Base-by-base conservation (phyloP, 2,329 filamentous ascomycete genomes). In the Colletotrichum cuscutae region DNA sequence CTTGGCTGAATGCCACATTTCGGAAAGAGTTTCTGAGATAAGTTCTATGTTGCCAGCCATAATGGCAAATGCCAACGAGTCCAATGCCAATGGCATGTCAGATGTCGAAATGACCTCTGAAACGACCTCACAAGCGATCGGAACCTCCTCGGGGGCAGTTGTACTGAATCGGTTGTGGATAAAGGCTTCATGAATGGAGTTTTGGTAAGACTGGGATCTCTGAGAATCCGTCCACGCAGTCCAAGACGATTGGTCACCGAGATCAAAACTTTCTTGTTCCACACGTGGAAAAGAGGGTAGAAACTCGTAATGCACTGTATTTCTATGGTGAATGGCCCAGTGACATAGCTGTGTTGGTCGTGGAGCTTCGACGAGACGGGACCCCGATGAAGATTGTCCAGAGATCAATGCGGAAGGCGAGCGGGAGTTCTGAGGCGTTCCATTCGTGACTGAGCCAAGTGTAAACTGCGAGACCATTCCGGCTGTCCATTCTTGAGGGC, bases 21-120 rank as follows among this genome's bases (percentile, higher is more conserved):
- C 30, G 30, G 1, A 1, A 30, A 30, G 30, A 30, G 7, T 30
- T 2, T 2, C 0, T 30, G 5, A 0, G 1, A 71, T 1, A 6
- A 76, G 49, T 2, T 68, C 42, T 1, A 42, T 0, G 53, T 78
- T 78, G 0, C 75, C 75, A 1, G 77, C 66, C 61, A 78, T 78
- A 22, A 78, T 79, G 12, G 77, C 77, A 12, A 78, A 76, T 6
- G 73, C 75, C 9, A 22, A 24, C 3, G 71, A 54, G 1, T 73
- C 71, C 5, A 54, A 26, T 5, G 72, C 30, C 1, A 74, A 63
- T 11, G 77, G 73, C 22, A 53, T n/a, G 1, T 32, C n/a, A 1
- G 66, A 62, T 2, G 59, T 61, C 12, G 63, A 42, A n/a, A 78
- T 32, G 5, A 75, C 53, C 19, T 72, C 32, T 0, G 37, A 11